These are phyloP conservation scores for Kondoa malvinella DNA, from an alignment of 768 basidiomycete genomes.

Conservation along the genomic window DNA sequence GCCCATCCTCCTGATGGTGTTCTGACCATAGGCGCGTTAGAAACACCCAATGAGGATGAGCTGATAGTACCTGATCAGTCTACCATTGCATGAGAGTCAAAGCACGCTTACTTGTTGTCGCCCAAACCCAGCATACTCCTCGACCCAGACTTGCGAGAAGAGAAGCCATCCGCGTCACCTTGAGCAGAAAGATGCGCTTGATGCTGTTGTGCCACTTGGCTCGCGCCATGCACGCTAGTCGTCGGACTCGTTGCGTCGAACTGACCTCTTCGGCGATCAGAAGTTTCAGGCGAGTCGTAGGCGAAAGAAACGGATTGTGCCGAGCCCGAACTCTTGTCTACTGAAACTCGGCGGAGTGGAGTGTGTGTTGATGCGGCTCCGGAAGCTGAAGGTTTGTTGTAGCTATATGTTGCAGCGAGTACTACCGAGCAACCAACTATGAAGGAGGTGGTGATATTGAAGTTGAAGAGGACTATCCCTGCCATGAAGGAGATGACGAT, in stretches of 20 bases:
- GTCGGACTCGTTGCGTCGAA: not conserved
- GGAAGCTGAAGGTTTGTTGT: conserved; percentile 65
- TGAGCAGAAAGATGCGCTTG: no score
- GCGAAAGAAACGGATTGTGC: not conserved
- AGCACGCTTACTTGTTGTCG: no score
- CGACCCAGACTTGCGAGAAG: no score
- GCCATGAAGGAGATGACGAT: conserved; percentile 91
- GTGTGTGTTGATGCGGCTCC: no score
- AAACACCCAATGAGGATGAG: not conserved
- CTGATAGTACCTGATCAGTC: no score
- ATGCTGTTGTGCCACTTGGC: not conserved
- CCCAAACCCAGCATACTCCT: no score
- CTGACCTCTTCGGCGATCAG: not conserved
- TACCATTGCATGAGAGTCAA: no score
- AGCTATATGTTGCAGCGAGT: conserved; percentile 74
- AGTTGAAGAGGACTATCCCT: conserved; percentile 74
- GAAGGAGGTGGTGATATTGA: conserved; percentile 70
- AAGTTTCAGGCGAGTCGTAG: not conserved
- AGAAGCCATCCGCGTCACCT: no score
- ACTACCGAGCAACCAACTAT: conserved; percentile 68
- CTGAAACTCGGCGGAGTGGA: not conserved
- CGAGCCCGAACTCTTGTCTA: not conserved
- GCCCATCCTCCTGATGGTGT: not conserved
- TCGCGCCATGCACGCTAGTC: no score
- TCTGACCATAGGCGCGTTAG: not conserved